Base-by-base conservation (phyloP, 73 alveolate species). In the Paramecium octaurelia region DNA sequence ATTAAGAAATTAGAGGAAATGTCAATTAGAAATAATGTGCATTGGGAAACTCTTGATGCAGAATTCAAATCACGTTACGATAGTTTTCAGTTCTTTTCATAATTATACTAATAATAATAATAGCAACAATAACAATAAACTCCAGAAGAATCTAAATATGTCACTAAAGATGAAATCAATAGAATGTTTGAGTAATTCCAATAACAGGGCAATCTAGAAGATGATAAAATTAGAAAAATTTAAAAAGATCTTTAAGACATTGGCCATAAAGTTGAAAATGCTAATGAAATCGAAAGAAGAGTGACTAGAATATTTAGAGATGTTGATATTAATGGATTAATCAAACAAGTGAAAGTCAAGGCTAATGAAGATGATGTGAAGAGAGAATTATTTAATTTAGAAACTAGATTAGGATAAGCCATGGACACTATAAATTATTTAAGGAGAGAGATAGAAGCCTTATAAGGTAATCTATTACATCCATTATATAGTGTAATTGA, bases 241-340 rank as follows among this genome's bases (percentile, higher is more conserved):
- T 18, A 88, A 44, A 88, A 88, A 70, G 94, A 88, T 70, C 36
- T 88, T 24, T 35, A 64, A 31, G 94, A 88, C 54, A 88, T 88
- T 11, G 42, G 73, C 42, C 60, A 40, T 34, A 88, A 88, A 38
- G 94, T 88, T 3, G 94, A 88, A 21, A 70, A 69, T 44, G 94
- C 94, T 7, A 70, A 68, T 42, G 94, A 88, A 24, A 88, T 88
- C 16, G 94, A 88, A 60, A 68, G 87, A 43, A 68, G 94, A 42
- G 90, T 88, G 3, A 88, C 75, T 59, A 64, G 94, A 48, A 57
- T 88, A 70, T 88, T 88, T 46, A 68, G 94, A 27, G 94, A 88
- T 23, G 43, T 83, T 10, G 94, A 88, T 70, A 70, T 88, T 12
- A 88, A 88, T 88, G 83, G 83, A n/a, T 88, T 88, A 71, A 80